Percentiles rank a stretch among this genome's conserved stretches.
Evolutionary conservation across 2,329 filamentous ascomycete species (phyloP).

Genomic region (Beauveria australis): DNA sequence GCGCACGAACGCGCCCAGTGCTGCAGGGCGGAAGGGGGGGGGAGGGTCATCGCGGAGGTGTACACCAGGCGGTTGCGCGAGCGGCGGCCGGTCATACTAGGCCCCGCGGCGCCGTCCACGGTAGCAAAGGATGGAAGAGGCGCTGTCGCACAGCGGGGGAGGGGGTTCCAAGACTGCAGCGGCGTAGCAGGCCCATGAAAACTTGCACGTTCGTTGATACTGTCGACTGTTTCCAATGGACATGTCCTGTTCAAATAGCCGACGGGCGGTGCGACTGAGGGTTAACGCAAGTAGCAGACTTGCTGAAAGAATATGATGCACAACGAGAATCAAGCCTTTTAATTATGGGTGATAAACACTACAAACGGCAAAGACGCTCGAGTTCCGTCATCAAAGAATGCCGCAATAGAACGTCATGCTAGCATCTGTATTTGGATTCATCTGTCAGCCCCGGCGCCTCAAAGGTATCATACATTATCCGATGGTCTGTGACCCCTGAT

Average conservation of each 20-base stretch:
- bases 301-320: neutral
- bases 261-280: neutral
- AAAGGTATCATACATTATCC: constrained; percentile 10
- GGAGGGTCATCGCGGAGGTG: no score
- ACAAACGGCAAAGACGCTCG: neutral
- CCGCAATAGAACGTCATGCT: neutral
- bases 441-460: neutral
- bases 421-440: neutral
- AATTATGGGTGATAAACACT: neutral
- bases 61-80: no score
- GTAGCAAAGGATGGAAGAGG: no score
- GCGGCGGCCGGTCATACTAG: no score
- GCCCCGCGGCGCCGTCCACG: no score
- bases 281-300: neutral
- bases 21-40: neutral
- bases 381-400: neutral
- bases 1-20: no score
- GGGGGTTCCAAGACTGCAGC: neutral
- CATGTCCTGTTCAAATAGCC: neutral
- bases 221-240: neutral
- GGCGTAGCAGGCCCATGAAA: neutral
- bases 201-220: neutral
- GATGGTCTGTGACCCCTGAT: neutral
- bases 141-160: neutral
- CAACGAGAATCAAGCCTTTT: neutral